These are phyloP conservation scores for Termitomyces sp. DNA, from an alignment of 768 basidiomycete species.

Conservation along the genomic window DNA sequence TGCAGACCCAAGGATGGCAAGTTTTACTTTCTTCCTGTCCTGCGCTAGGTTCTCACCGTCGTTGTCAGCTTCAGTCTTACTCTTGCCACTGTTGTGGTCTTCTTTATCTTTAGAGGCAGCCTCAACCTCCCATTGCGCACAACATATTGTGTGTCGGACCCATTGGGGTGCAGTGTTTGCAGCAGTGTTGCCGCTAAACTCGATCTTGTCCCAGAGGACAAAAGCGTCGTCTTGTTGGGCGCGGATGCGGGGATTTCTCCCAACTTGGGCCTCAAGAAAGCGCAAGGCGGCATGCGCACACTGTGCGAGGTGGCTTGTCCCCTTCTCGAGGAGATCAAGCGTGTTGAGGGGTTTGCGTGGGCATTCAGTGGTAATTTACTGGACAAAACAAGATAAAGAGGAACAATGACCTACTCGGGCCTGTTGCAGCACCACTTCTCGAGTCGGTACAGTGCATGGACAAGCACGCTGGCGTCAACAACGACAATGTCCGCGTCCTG, in stretches of 20 bases:
- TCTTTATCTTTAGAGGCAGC: slow-evolving; percentile 31
- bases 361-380: background rate
- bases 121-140: slow-evolving; percentile 73
- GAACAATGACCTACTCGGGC: slow-evolving; percentile 74
- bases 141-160: slow-evolving; percentile 81
- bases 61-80: slow-evolving; percentile 5
- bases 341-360: slow-evolving; percentile 71
- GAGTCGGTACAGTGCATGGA: slow-evolving; percentile 72
- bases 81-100: background rate
- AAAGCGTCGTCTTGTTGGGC: slow-evolving; percentile 82
- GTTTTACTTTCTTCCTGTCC: slow-evolving; percentile 44
- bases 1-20: slow-evolving; percentile 44
- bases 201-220: slow-evolving; percentile 74
- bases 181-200: slow-evolving; percentile 35
- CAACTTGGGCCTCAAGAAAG: slow-evolving; percentile 83
- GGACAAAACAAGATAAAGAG: slow-evolving; percentile 28
- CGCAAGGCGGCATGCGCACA: slow-evolving; percentile 85
- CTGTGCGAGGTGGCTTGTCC: slow-evolving; percentile 69
- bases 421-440: slow-evolving; percentile 80
- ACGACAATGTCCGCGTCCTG: slow-evolving; percentile 76
- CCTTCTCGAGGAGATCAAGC: slow-evolving; percentile 90
- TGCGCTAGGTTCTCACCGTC: slow-evolving; percentile 1
- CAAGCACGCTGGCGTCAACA: slow-evolving; percentile 77
- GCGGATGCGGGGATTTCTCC: slow-evolving; percentile 72
- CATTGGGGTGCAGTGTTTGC: slow-evolving; percentile 61